Evolutionary conservation across 495 filamentous ascomycete genomes (phyloP).

Genomic region (Penicillium daleae): DNA sequence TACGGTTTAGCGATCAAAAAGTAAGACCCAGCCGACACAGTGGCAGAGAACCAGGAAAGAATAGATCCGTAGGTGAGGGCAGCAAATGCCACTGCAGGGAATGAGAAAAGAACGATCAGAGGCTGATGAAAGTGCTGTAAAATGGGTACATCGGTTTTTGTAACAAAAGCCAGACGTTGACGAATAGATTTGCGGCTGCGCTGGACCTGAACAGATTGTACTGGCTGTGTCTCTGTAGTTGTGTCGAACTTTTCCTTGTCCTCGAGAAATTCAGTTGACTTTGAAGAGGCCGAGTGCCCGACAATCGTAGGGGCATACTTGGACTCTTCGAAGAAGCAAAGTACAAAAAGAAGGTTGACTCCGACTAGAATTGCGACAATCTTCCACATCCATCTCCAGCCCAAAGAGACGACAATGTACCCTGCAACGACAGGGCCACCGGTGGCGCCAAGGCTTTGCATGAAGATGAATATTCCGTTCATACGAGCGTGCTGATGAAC

Average conservation of each 20-base stretch:
- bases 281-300: conserved; percentile 4
- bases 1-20: conserved; percentile 32
- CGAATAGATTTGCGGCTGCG: conserved; percentile 14
- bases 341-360: conserved; percentile 32
- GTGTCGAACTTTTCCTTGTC: background rate
- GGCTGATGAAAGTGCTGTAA: conserved; percentile 16
- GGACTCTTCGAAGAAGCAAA: conserved; percentile 44
- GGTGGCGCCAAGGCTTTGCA: conserved; percentile 29
- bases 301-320: conserved; percentile 25
- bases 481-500: conserved; percentile 44
- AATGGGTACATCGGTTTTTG: conserved; percentile 19
- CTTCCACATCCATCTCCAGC: conserved; percentile 52
- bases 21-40: background rate
- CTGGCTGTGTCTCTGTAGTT: background rate
- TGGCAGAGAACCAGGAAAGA: conserved; percentile 16
- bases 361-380: conserved; percentile 44
- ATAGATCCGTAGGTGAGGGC: conserved; percentile 13
- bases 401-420: conserved; percentile 36
- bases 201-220: background rate
- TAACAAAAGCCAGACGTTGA: conserved; percentile 16
- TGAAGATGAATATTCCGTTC: conserved; percentile 44
- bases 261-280: background rate
- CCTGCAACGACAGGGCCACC: conserved; percentile 44
- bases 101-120: conserved; percentile 14
- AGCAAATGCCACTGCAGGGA: conserved; percentile 16